Evolutionary conservation across 2,329 filamentous ascomycete genomes (phyloP).

Genomic region (Didymella glomerata): DNA sequence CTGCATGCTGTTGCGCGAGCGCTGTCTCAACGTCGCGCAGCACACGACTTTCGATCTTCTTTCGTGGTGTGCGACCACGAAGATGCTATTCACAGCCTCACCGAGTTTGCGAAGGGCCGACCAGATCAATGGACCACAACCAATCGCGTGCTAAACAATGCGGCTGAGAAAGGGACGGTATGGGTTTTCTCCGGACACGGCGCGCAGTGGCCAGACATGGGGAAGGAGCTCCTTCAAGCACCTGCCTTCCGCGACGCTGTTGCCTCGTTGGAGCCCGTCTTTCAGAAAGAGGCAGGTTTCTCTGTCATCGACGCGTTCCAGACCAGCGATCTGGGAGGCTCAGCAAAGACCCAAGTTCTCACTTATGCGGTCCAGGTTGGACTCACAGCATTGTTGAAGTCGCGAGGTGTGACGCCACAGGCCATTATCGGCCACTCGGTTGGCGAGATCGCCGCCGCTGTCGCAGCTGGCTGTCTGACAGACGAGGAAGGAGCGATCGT

Average conservation of each 20-base stretch:
- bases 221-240: conserved; percentile 46
- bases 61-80: conserved; percentile 33
- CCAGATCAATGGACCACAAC: conserved; percentile 11
- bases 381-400: conserved; percentile 42
- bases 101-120: conserved; percentile 22
- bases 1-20: conserved; percentile 38
- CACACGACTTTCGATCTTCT: conserved; percentile 44
- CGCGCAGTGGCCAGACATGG: conserved; percentile 56
- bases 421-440: conserved; percentile 56
- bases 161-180: conserved; percentile 31
- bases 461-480: conserved; percentile 40
- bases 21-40: conserved; percentile 44
- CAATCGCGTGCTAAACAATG: conserved; percentile 22
- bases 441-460: conserved; percentile 54
- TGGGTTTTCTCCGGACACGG: conserved; percentile 58
- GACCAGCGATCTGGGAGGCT: conserved; percentile 30
- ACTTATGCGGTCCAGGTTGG: conserved; percentile 52
- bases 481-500: conserved; percentile 49
- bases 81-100: conserved; percentile 33
- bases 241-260: conserved; percentile 39
- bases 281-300: conserved; percentile 31
- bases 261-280: conserved; percentile 33
- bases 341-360: conserved; percentile 45
- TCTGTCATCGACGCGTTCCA: conserved; percentile 30
- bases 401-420: conserved; percentile 42